phyloP scores from a whole-genome alignment of 129 eudicot genomes.

The Lactuca saligna region DNA sequence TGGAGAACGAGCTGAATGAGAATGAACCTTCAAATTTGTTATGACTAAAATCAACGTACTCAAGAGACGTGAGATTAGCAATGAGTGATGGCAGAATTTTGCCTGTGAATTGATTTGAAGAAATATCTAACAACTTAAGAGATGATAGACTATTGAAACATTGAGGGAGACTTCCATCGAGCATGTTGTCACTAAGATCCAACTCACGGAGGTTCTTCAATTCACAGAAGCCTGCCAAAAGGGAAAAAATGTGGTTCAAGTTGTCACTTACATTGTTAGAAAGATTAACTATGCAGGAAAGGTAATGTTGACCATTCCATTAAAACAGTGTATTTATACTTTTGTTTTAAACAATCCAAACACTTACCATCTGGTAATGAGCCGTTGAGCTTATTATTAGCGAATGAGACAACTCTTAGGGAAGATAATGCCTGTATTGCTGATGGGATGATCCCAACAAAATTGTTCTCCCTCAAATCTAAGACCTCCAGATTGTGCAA shows the following conservation, averaged over 20 bases:
- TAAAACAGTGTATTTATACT: too few species aligned
- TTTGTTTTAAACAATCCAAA: too few species aligned
- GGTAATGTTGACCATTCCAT: background rate
- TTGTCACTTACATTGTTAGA: background rate
- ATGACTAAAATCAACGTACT: background rate
- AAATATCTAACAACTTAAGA: slow-evolving; percentile 24
- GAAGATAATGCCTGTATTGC: too few species aligned
- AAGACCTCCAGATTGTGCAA: background rate
- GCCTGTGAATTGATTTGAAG: background rate
- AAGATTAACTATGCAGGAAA: background rate
- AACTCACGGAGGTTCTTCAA: slow-evolving; percentile 26
- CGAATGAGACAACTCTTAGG: too few species aligned
- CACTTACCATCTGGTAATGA: slow-evolving; percentile 8
- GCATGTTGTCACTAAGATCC: slow-evolving; percentile 18
- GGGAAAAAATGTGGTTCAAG: background rate
- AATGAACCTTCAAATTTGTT: too few species aligned
- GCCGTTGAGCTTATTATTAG: too few species aligned
- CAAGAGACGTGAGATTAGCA: background rate
- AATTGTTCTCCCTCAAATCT: background rate
- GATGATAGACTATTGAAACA: slow-evolving; percentile 32
- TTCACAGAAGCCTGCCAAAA: slow-evolving; percentile 22
- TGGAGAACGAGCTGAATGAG: slow-evolving; percentile 10
- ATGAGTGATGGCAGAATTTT: background rate
- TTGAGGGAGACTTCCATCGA: slow-evolving; percentile 10
- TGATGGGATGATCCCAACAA: too few species aligned